These are phyloP conservation scores for Russula virescens DNA, from an alignment of 768 basidiomycete species.

Conservation along the genomic window DNA sequence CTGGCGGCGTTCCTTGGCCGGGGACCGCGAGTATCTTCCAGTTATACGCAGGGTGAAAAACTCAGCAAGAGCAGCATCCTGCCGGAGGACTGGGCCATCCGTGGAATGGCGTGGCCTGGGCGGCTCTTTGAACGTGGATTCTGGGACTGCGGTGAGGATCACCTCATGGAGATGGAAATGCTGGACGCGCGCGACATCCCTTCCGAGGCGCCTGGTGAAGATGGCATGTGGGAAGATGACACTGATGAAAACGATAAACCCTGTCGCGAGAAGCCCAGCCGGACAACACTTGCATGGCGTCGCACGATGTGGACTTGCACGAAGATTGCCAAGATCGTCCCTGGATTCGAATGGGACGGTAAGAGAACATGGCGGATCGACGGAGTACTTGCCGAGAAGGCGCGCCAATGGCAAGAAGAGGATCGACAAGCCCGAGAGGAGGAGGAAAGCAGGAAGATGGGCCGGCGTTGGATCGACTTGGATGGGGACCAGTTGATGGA, in stretches of 20 bases:
- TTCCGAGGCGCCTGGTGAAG: slow-evolving; percentile 64
- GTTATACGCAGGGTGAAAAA: slow-evolving; percentile 9
- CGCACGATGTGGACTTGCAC: slow-evolving; percentile 67
- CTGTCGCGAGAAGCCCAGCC: slow-evolving; percentile 34
- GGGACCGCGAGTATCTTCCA: slow-evolving; percentile 49
- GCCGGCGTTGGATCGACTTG: slow-evolving; percentile 58
- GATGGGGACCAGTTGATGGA: slow-evolving; percentile 50
- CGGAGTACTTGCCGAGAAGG: slow-evolving; percentile 62
- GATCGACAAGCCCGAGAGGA: slow-evolving; percentile 60
- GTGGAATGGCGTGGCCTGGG: slow-evolving; percentile 96
- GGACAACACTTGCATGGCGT: slow-evolving; percentile 53
- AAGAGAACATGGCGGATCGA: slow-evolving; percentile 58
- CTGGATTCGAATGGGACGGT: slow-evolving; percentile 69
- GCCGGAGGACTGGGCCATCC: slow-evolving; percentile 90
- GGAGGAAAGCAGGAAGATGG: slow-evolving; percentile 59
- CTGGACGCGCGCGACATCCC: slow-evolving; percentile 69
- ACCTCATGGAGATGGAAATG: slow-evolving; percentile 45
- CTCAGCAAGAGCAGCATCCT: slow-evolving; percentile 35
- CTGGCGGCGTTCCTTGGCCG: slow-evolving; percentile 59
- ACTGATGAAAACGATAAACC: slow-evolving; percentile 46
- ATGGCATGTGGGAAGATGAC: slow-evolving; percentile 82
- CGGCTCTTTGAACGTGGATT: slow-evolving; percentile 90
- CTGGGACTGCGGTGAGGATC: slow-evolving; percentile 57
- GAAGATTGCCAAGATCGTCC: slow-evolving; percentile 59
- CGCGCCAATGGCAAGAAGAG: slow-evolving; percentile 62